Percentiles rank a stretch among this genome's conserved stretches.
Conservation (phyloP, 2,329 filamentous ascomycete genomes). For the Phialophora expanda region DNA sequence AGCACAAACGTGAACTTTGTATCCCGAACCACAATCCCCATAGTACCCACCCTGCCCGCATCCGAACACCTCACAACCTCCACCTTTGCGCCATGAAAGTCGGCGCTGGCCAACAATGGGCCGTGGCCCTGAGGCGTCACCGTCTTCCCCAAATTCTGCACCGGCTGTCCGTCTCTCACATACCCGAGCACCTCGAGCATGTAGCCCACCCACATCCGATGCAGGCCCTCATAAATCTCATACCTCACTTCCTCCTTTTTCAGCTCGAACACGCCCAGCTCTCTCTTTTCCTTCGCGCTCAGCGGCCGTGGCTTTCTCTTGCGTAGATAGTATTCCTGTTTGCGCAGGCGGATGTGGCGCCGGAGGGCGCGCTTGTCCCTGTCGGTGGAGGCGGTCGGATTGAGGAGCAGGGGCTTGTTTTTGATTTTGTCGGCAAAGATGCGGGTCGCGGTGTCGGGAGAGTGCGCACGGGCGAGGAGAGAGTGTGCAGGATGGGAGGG, state of each 20-base stretch:
- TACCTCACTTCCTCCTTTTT: constrained; percentile 73
- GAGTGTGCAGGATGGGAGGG: constrained; percentile 58
- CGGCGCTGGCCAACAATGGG: constrained; percentile 76
- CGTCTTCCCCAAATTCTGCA: constrained; percentile 39
- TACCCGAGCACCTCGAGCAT: constrained; percentile 76
- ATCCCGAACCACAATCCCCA: constrained; percentile 87
- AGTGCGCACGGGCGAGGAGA: constrained; percentile 79
- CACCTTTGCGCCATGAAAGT: constrained; percentile 85
- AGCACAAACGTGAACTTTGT: constrained; percentile 85
- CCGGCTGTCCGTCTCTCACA: constrained; percentile 46
- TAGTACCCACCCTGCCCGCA: constrained; percentile 78
- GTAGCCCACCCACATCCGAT: constrained; percentile 82
- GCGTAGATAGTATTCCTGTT: constrained; percentile 53
- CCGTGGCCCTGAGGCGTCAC: constrained; percentile 60
- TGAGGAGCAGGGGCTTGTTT: constrained; percentile 78
- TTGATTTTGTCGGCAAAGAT: constrained; percentile 84
- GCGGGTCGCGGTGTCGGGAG: constrained; percentile 69
- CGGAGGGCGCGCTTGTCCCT: constrained; percentile 60
- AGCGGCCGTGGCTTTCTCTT: constrained; percentile 69
- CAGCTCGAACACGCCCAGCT: constrained; percentile 74
- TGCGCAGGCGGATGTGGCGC: constrained; percentile 56
- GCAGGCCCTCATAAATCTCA: constrained; percentile 75
- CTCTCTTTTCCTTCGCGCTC: constrained; percentile 77
- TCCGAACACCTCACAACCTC: constrained; percentile 84
- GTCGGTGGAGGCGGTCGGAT: constrained; percentile 63